A percentile compares a stretch with the other conserved stretches of the same genome.
These are phyloP conservation scores for Xylogone sp. DNA, from an alignment of 2,329 filamentous ascomycete genomes.

Conservation along the genomic window DNA sequence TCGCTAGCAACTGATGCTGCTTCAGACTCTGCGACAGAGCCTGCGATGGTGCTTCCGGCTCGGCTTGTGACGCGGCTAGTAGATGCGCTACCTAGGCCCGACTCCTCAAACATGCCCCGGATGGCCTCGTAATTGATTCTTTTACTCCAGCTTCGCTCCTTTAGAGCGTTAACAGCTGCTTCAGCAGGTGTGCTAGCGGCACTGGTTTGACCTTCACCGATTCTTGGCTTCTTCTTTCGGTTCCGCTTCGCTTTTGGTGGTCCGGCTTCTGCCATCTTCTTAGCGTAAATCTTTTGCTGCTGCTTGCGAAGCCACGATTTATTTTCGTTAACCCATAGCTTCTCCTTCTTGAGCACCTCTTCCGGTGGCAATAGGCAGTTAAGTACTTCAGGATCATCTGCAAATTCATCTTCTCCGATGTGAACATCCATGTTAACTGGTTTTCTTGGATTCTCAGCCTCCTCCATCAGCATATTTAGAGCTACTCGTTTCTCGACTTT, in stretches of 20 bases:
- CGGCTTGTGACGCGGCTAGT: constrained; percentile 43
- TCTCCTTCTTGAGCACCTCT: constrained; percentile 80
- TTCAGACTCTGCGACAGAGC: neutral
- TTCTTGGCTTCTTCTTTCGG: constrained; percentile 51
- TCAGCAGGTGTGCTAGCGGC: constrained; percentile 66
- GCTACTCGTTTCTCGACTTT: constrained; percentile 52
- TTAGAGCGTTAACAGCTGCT: constrained; percentile 64
- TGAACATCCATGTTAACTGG: constrained; percentile 56
- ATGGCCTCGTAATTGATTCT: constrained; percentile 72
- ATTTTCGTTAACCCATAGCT: constrained; percentile 92
- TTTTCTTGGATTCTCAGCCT: constrained; percentile 43
- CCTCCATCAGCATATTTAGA: constrained; percentile 49
- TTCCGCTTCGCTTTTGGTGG: constrained; percentile 55
- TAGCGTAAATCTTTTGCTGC: constrained; percentile 76
- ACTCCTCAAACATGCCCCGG: constrained; percentile 48
- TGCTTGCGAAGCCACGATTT: constrained; percentile 87
- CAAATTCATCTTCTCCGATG: constrained; percentile 79
- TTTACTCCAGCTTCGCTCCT: constrained; percentile 65
- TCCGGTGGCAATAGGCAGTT: constrained; percentile 71
- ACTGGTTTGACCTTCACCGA: constrained; percentile 61
- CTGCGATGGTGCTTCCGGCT: constrained; percentile 28
- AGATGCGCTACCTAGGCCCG: constrained; percentile 45
- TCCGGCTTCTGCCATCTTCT: constrained; percentile 56
- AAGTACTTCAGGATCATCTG: constrained; percentile 80
- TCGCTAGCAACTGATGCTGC: neutral